Base-by-base conservation (phyloP, 2,329 filamentous ascomycete species). In the Didymella segeticola region DNA sequence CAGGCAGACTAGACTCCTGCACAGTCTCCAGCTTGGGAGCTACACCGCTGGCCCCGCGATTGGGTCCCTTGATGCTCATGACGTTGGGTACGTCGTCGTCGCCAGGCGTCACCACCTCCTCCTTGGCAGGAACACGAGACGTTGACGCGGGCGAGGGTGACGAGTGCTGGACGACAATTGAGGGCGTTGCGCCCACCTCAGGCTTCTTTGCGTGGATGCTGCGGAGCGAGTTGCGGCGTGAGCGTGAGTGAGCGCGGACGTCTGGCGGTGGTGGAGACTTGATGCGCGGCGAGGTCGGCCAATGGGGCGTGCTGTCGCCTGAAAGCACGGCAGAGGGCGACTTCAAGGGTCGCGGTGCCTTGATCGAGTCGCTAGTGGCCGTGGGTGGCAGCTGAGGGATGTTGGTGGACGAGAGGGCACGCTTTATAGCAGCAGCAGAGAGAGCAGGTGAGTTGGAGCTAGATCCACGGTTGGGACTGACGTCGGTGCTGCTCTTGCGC, bases 1-100 rank as follows among this genome's bases (percentile, higher is more conserved):
- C 87, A 39, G 78, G 78, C 47, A 91, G 84, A 76, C 91, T 95
- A 47, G 89, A 87, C 80, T 97, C 93, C 71, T 96, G 89, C 14
- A 98, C 93, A 0, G 95, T 97, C 76, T 96, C 93, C 52, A 97
- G 78, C 41, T 85, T 85, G 42, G 87, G 83, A 45, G 82, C 83
- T 52, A 57, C 62, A 45, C 81, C 83, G 69, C 81, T 86, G 46
- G 82, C 80, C 55, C 82, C 84, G 61, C 87, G 85, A 69, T 73
- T 66, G 11, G 74, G 67, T 12, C 64, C 70, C 60, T 80, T 80
- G 41, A 75, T 69, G 50, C 66, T 70, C 52, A 70, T 53, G 47
- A 70, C 50, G 20, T 64, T 57, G 47, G 77, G 73, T 47, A 75
- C 69, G 15, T 77, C 76, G 25, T 66, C 60, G 47, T 75, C 75